Percentiles rank a stretch among this genome's conserved stretches.
Evolutionary conservation across 78 protist species (phyloP).

Genomic region (Pigoraptor vietnamica): DNA sequence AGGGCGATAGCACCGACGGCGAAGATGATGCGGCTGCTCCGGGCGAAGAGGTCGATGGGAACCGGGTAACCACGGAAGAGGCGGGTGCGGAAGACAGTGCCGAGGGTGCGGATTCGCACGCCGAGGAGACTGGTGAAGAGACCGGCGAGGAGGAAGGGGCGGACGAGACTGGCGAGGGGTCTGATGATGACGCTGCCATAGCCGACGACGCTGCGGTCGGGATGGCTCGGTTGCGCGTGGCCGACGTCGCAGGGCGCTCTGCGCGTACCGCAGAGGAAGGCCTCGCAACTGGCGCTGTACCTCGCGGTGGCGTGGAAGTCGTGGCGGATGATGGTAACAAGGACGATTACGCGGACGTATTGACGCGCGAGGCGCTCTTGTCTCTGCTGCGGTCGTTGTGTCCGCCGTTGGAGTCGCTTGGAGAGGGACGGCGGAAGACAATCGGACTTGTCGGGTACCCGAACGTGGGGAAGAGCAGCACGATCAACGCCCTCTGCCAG

Average conservation of each 20-base stretch:
- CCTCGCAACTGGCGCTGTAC: too few species aligned
- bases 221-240: too few species aligned
- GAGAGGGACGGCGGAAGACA: neutral
- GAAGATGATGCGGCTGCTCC: too few species aligned
- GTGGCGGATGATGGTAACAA: neutral
- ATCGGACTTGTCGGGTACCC: constrained; percentile 97
- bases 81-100: neutral
- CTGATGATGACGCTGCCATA: too few species aligned
- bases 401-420: neutral
- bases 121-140: too few species aligned
- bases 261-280: too few species aligned
- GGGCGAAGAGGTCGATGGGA: neutral
- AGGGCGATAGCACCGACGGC: too few species aligned
- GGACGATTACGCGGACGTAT: neutral
- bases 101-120: neutral
- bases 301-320: neutral
- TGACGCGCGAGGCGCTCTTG: neutral
- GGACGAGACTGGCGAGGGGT: neutral
- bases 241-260: too few species aligned
- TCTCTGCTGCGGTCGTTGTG: neutral
- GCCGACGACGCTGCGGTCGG: too few species aligned
- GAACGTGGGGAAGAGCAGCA: constrained; percentile 95
- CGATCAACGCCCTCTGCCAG: constrained; percentile 86
- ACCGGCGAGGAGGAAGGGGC: neutral
- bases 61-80: neutral